A percentile compares a stretch with the other conserved stretches of the same genome.
Evolutionary conservation across 1,284 basidiomycete species (phyloP).

Genomic region (Cutaneotrichosporon sp.): DNA sequence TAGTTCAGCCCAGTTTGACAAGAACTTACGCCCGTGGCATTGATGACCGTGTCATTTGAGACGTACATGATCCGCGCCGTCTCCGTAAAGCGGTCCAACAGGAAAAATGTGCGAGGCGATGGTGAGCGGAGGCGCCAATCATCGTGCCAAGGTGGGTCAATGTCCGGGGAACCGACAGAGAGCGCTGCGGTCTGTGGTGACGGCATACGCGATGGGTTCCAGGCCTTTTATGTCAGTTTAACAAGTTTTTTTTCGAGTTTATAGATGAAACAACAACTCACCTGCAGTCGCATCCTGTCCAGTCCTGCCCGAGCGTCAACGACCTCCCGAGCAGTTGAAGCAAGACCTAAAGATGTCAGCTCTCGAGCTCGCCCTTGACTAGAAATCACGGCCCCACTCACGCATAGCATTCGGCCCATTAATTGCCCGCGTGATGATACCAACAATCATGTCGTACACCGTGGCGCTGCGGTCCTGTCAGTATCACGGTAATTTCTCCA

Average conservation of each 20-base stretch:
- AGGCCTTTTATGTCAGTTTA: neutral
- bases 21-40: constrained; percentile 23
- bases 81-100: constrained; percentile 40
- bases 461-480: constrained; percentile 21
- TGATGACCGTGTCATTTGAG: constrained; percentile 36
- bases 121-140: constrained; percentile 12
- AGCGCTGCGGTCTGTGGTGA: too few species aligned
- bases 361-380: neutral
- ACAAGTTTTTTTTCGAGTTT: too few species aligned
- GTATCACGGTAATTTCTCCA: too few species aligned
- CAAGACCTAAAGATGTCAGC: constrained; percentile 11
- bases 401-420: constrained; percentile 21
- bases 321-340: constrained; percentile 37
- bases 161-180: too few species aligned
- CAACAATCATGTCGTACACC: constrained; percentile 24
- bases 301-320: constrained; percentile 24
- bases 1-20: neutral
- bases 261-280: neutral
- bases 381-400: neutral
- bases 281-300: neutral
- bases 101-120: constrained; percentile 32
- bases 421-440: constrained; percentile 23
- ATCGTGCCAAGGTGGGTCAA: neutral
- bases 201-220: too few species aligned
- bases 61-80: constrained; percentile 33